Conservation (phyloP, 2,329 filamentous ascomycete species). For the Ceratocystis destructans region DNA sequence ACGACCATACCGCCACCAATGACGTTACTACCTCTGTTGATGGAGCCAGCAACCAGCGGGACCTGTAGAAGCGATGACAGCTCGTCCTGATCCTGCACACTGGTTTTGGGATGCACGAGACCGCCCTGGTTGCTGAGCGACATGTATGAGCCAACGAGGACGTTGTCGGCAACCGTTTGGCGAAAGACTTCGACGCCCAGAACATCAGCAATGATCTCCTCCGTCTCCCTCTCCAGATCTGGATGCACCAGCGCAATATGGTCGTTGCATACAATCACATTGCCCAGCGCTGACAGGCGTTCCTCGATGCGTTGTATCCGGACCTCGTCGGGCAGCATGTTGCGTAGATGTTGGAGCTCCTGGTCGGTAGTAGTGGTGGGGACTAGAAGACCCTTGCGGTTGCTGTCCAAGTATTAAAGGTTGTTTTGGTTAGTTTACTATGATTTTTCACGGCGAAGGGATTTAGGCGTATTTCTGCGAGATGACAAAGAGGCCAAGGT, state of each 20-base stretch:
- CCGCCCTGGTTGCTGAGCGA: slow-evolving; percentile 88
- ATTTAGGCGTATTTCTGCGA: not conserved
- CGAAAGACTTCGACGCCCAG: slow-evolving; percentile 79
- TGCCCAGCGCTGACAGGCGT: slow-evolving; percentile 84
- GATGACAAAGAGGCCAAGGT: not conserved
- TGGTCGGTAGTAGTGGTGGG: slow-evolving; percentile 95
- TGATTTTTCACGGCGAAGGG: not conserved
- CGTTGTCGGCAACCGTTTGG: slow-evolving; percentile 94
- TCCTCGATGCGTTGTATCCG: slow-evolving; percentile 98
- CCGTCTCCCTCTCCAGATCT: slow-evolving; percentile 91
- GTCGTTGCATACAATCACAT: slow-evolving; percentile 93
- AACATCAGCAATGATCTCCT: slow-evolving; percentile 96
- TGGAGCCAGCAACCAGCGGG: slow-evolving; percentile 81
- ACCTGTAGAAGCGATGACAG: slow-evolving; percentile 86
- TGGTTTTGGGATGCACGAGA: slow-evolving; percentile 93
- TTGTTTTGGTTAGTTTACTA: not conserved
- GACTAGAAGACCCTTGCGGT: slow-evolving; percentile 91
- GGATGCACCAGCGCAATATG: slow-evolving; percentile 94
- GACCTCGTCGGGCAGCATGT: slow-evolving; percentile 79
- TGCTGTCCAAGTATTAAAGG: slow-evolving; percentile 37
- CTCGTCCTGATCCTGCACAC: slow-evolving; percentile 96
- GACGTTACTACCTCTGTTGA: slow-evolving; percentile 85
- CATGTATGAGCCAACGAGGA: slow-evolving; percentile 95
- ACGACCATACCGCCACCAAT: slow-evolving; percentile 97
- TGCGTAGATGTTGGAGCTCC: slow-evolving; percentile 92